Conservation (phyloP, 805 yeast species). For the Metschnikowia vanudenii region DNA sequence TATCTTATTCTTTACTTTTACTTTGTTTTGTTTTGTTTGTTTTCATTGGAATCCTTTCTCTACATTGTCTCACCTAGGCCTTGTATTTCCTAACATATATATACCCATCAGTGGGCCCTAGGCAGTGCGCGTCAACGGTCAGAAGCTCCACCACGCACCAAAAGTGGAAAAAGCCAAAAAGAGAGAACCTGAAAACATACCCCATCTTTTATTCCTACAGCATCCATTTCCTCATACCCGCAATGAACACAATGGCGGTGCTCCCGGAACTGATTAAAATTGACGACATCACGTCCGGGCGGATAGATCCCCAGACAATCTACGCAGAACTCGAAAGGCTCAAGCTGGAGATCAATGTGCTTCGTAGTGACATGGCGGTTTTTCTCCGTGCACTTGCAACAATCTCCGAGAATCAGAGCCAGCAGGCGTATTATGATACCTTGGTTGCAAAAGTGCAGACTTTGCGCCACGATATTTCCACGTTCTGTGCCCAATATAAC, state of each 20-base stretch:
- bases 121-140: no score
- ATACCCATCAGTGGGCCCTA: no score
- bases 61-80: no score
- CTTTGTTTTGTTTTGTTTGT: no score
- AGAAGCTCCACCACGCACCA: no score
- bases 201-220: no score
- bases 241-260: constrained; percentile 3
- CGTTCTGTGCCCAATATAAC: constrained; percentile 44
- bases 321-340: constrained; percentile 43
- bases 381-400: constrained; percentile 39
- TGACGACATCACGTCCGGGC: constrained; percentile 45
- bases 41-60: no score
- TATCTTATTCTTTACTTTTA: no score
- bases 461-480: constrained; percentile 40
- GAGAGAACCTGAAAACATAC: no score
- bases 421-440: constrained; percentile 36
- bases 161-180: no score
- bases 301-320: constrained; percentile 39
- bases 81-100: no score
- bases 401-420: constrained; percentile 30
- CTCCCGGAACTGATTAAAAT: constrained; percentile 26
- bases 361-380: constrained; percentile 41
- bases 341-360: constrained; percentile 41
- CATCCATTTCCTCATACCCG: no score
- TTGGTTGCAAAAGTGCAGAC: constrained; percentile 37